Evolutionary conservation across 495 filamentous ascomycete species (phyloP).

Genomic region (Penicillium diatomitis): DNA sequence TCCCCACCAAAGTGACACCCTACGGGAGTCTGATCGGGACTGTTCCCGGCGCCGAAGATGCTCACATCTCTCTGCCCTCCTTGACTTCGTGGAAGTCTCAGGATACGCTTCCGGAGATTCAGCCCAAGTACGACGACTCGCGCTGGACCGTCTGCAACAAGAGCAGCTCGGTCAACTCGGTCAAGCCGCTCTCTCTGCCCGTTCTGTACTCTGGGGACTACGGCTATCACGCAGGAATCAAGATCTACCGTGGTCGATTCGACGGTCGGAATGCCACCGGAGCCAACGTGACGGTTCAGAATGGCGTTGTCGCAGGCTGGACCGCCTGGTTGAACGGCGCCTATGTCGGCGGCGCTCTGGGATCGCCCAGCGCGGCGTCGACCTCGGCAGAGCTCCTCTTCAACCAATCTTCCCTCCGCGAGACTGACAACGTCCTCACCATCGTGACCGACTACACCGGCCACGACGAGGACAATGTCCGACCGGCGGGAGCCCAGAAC

Average conservation of each 20-base stretch:
- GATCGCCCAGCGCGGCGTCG: slow-evolving; percentile 31
- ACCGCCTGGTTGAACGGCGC: slow-evolving; percentile 45
- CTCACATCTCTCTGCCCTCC: slow-evolving; percentile 40
- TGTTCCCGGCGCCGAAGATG: slow-evolving; percentile 34
- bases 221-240: slow-evolving; percentile 57
- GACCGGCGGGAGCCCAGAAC: slow-evolving; percentile 49
- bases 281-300: slow-evolving; percentile 48
- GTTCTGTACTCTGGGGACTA: slow-evolving; percentile 56
- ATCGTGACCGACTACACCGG: slow-evolving; percentile 63
- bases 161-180: slow-evolving; percentile 46
- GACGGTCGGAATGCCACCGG: slow-evolving; percentile 41
- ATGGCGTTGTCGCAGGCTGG: slow-evolving; percentile 50
- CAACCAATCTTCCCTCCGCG: slow-evolving; percentile 35
- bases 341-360: slow-evolving; percentile 45
- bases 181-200: slow-evolving; percentile 46
- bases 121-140: slow-evolving; percentile 51
- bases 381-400: slow-evolving; percentile 14
- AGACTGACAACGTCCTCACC: slow-evolving; percentile 49
- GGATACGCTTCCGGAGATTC: slow-evolving; percentile 59
- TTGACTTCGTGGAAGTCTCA: slow-evolving; percentile 54
- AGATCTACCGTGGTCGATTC: slow-evolving; percentile 66
- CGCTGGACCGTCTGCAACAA: slow-evolving; percentile 51
- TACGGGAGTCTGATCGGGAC: slow-evolving; percentile 42
- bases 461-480: slow-evolving; percentile 52
- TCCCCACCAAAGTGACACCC: slow-evolving; percentile 27